These are phyloP conservation scores for Kwoniella newhampshirensis DNA, from an alignment of 768 basidiomycete species.

Conservation along the genomic window DNA sequence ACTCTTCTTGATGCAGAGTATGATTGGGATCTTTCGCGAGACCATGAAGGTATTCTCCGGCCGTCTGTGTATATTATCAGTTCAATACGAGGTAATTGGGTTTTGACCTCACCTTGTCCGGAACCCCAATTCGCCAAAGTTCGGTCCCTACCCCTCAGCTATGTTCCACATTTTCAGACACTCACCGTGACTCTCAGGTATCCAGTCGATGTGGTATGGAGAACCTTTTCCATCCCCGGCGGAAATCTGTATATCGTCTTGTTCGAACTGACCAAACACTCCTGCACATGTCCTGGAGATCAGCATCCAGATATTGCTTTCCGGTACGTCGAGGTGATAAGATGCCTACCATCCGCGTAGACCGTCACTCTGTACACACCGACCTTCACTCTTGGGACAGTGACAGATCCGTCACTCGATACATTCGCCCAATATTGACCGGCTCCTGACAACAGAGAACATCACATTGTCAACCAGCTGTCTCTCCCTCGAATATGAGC, in stretches of 20 bases:
- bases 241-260: conserved; percentile 24
- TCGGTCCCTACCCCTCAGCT: conserved; percentile 17
- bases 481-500: no score
- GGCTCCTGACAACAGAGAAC: conserved; percentile 6
- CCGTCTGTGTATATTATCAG: neutral
- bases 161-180: no score
- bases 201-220: conserved; percentile 14
- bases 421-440: conserved; percentile 41
- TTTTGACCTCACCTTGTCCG: conserved; percentile 23
- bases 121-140: conserved; percentile 36
- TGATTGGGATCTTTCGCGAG: conserved; percentile 24
- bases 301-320: no score
- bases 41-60: conserved; percentile 40
- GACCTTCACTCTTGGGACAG: conserved; percentile 32
- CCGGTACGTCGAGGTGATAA: no score
- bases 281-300: no score
- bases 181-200: conserved; percentile 15
- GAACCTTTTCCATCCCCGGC: conserved; percentile 14
- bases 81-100: no score
- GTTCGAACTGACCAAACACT: conserved; percentile 32
- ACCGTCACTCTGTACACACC: conserved; percentile 36
- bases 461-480: neutral
- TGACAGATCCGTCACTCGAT: conserved; percentile 14
- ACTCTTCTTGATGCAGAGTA: conserved; percentile 29
- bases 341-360: conserved; percentile 24